Evolutionary conservation across 1,284 basidiomycete genomes (phyloP).

Genomic region (Tilletia caries): DNA sequence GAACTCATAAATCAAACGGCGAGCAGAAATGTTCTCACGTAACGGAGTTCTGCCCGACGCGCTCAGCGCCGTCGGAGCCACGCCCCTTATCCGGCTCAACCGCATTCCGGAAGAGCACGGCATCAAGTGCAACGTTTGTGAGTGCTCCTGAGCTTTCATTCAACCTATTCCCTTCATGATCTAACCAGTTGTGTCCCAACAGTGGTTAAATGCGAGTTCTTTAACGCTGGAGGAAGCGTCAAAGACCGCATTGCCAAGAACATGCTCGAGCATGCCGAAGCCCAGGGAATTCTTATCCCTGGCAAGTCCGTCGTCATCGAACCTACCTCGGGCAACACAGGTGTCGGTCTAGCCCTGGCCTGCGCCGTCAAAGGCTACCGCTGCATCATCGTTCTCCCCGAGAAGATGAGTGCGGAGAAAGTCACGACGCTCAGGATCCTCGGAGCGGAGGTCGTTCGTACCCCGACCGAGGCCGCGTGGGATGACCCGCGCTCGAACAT

Average conservation of each 20-base stretch:
- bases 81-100: conserved; percentile 65
- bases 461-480: conserved; percentile 83
- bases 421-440: conserved; percentile 84
- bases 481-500: conserved; percentile 83
- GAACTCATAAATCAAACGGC: too few species aligned
- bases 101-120: conserved; percentile 71
- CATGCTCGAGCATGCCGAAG: conserved; percentile 92
- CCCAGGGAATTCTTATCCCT: conserved; percentile 76
- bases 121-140: conserved; percentile 84
- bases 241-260: conserved; percentile 82
- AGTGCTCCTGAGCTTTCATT: conserved; percentile 48
- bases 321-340: conserved; percentile 84
- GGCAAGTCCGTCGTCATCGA: conserved; percentile 91
- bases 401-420: conserved; percentile 97
- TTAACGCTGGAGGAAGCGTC: conserved; percentile 86
- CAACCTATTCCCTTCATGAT: not conserved
- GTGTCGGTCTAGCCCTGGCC: conserved; percentile 65
- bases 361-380: conserved; percentile 80
- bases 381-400: conserved; percentile 80
- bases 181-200: not conserved
- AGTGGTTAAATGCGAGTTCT: conserved; percentile 88
- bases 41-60: conserved; percentile 9
- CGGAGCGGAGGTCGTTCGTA: conserved; percentile 89
- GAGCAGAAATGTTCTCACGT: conserved; percentile 1
- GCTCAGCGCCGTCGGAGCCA: conserved; percentile 6